Conservation (phyloP, 2,329 filamentous ascomycete species). For the Neocatenulostroma microsporum region DNA sequence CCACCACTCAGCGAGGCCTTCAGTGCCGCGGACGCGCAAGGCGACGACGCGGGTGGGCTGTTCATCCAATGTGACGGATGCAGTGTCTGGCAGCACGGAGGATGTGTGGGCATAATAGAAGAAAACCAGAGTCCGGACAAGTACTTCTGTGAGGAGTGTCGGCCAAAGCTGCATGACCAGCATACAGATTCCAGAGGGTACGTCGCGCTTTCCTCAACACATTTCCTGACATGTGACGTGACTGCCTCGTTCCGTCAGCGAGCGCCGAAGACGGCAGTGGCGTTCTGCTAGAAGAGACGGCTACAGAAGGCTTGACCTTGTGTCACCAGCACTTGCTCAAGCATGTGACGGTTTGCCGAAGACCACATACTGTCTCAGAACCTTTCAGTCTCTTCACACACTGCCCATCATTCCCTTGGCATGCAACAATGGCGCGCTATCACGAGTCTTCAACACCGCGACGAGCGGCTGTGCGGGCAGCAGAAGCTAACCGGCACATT, state of each 20-base stretch:
- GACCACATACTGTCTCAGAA: not conserved
- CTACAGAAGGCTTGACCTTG: slow-evolving; percentile 4
- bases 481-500: slow-evolving; percentile 16
- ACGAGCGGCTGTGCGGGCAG: slow-evolving; percentile 11
- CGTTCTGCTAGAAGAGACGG: slow-evolving; percentile 1
- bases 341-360: slow-evolving; percentile 6
- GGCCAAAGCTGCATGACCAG: slow-evolving; percentile 83
- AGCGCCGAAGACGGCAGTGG: not conserved
- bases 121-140: slow-evolving; percentile 89
- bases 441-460: slow-evolving; percentile 13
- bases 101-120: slow-evolving; percentile 93
- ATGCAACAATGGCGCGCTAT: slow-evolving; percentile 20
- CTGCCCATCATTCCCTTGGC: not conserved
- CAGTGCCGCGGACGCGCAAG: slow-evolving; percentile 47
- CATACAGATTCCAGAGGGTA: slow-evolving; percentile 77
- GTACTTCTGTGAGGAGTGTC: slow-evolving; percentile 95
- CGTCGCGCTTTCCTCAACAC: slow-evolving; percentile 35
- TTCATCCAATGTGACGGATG: slow-evolving; percentile 98
- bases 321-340: not conserved
- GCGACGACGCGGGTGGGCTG: slow-evolving; percentile 83
- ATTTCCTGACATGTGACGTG: not conserved
- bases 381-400: not conserved
- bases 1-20: slow-evolving; percentile 52
- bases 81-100: slow-evolving; percentile 98
- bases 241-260: too few species aligned